These are phyloP conservation scores for Metschnikowia sp. DNA, from an alignment of 805 yeast species.

Conservation along the genomic window DNA sequence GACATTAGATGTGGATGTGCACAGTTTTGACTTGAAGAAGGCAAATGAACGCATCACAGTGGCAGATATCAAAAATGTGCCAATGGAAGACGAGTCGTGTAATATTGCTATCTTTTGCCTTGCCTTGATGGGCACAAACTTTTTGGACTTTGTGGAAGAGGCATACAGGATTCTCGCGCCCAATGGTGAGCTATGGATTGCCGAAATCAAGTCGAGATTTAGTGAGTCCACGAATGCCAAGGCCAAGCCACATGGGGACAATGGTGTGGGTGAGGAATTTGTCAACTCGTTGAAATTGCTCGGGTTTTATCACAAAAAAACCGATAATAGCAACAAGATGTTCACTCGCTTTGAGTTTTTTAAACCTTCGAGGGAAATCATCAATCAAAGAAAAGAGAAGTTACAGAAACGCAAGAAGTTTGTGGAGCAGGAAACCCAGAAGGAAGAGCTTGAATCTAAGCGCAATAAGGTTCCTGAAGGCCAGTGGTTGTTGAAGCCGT, in stretches of 20 bases:
- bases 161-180: constrained; percentile 86
- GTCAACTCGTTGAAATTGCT: constrained; percentile 68
- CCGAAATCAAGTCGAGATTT: constrained; percentile 93
- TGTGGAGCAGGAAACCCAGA: constrained; percentile 64
- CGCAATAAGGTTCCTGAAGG: constrained; percentile 66
- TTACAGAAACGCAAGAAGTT: constrained; percentile 63
- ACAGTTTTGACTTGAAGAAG: constrained; percentile 87
- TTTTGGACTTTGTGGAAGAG: constrained; percentile 85
- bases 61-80: constrained; percentile 93
- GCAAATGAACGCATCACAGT: constrained; percentile 89
- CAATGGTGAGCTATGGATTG: constrained; percentile 94
- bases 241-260: constrained; percentile 34
- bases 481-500: constrained; percentile 88
- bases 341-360: constrained; percentile 92
- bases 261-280: constrained; percentile 63
- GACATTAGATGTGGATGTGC: constrained; percentile 58
- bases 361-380: constrained; percentile 71
- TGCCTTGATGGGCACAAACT: constrained; percentile 96
- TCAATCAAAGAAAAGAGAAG: constrained; percentile 59
- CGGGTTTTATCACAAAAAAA: constrained; percentile 85
- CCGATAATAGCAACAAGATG: constrained; percentile 89
- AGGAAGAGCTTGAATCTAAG: constrained; percentile 54
- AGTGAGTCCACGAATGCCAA: constrained; percentile 45
- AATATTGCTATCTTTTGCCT: constrained; percentile 89
- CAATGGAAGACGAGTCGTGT: constrained; percentile 74